phyloP scores from a whole-genome alignment of 805 yeast genomes.

The Zygoascus tannicola region DNA sequence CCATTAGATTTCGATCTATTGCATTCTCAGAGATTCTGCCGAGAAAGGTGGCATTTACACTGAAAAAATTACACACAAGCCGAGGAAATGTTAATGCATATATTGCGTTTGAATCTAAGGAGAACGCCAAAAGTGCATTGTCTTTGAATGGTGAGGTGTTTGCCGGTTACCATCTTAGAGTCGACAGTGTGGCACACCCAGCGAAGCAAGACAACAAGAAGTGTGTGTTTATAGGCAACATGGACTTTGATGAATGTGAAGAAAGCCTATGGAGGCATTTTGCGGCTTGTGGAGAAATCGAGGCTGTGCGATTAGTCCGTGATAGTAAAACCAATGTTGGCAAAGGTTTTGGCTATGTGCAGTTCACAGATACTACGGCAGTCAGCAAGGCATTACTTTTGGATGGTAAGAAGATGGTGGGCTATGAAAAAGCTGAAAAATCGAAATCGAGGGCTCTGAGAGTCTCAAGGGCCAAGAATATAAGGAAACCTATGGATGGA shows the following conservation, averaged over 20 bases:
- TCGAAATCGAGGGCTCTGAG: conserved; percentile 53
- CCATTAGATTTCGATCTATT: conserved; percentile 85
- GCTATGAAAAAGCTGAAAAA: conserved; percentile 19
- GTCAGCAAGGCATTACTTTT: conserved; percentile 76
- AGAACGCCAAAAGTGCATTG: conserved; percentile 37
- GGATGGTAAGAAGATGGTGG: conserved; percentile 52
- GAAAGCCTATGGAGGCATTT: conserved; percentile 84
- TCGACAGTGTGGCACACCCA: conserved; percentile 92
- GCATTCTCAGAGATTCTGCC: conserved; percentile 84
- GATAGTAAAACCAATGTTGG: conserved; percentile 92
- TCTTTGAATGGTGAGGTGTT: conserved; percentile 59
- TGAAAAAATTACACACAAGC: conserved; percentile 63
- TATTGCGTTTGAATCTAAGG: conserved; percentile 56
- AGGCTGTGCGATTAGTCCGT: conserved; percentile 81
- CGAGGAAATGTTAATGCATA: conserved; percentile 84
- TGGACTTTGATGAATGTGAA: conserved; percentile 87
- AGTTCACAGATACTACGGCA: conserved; percentile 55
- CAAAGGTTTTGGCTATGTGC: conserved; percentile 95
- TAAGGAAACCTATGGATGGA: background rate
- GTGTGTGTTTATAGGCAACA: conserved; percentile 84
- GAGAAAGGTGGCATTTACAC: conserved; percentile 81
- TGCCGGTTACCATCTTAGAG: conserved; percentile 68
- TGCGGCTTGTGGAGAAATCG: conserved; percentile 57
- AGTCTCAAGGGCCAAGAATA: conserved; percentile 57
- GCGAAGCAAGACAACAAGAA: conserved; percentile 73